phyloP scores from a whole-genome alignment of 2,329 filamentous ascomycete species.

The Claviceps monticola region DNA sequence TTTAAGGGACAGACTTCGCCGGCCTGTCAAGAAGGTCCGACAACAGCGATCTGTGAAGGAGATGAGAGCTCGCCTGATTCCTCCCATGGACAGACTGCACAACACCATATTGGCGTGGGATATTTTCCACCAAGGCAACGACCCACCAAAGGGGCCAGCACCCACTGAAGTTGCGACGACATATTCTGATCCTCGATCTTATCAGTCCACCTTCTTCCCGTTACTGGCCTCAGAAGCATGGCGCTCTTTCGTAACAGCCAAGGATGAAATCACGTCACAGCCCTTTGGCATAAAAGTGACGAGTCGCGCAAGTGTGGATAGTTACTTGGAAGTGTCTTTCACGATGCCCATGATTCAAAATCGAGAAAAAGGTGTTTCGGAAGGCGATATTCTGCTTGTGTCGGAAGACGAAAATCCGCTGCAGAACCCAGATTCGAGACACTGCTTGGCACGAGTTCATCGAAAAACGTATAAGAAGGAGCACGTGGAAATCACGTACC shows the following conservation, averaged over 20 bases:
- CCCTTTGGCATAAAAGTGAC: slow-evolving; percentile 79
- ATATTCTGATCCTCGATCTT: slow-evolving; percentile 63
- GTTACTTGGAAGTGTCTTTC: slow-evolving; percentile 83
- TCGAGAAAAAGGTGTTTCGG: slow-evolving; percentile 57
- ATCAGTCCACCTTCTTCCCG: slow-evolving; percentile 82
- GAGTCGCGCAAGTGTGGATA: slow-evolving; percentile 80
- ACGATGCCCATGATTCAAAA: slow-evolving; percentile 58
- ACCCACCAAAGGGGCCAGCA: slow-evolving; percentile 62
- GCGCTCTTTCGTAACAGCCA: slow-evolving; percentile 82
- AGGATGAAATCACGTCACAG: slow-evolving; percentile 70
- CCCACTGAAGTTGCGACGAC: slow-evolving; percentile 66
- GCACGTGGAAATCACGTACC: slow-evolving; percentile 72
- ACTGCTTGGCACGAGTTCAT: slow-evolving; percentile 78
- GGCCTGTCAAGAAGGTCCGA: slow-evolving; percentile 73
- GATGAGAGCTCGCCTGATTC: slow-evolving; percentile 82
- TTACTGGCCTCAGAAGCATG: slow-evolving; percentile 86
- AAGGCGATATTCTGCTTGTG: slow-evolving; percentile 81
- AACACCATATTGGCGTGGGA: slow-evolving; percentile 85
- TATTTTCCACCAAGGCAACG: slow-evolving; percentile 78
- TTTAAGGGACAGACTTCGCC: slow-evolving; percentile 42
- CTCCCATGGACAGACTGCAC: slow-evolving; percentile 75
- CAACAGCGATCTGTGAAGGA: slow-evolving; percentile 76
- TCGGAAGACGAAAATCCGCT: slow-evolving; percentile 62
- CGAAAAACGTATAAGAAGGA: slow-evolving; percentile 70
- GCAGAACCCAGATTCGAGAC: slow-evolving; percentile 48